Evolutionary conservation across 495 filamentous ascomycete species (phyloP).

Genomic region (Filosporella fistucella): DNA sequence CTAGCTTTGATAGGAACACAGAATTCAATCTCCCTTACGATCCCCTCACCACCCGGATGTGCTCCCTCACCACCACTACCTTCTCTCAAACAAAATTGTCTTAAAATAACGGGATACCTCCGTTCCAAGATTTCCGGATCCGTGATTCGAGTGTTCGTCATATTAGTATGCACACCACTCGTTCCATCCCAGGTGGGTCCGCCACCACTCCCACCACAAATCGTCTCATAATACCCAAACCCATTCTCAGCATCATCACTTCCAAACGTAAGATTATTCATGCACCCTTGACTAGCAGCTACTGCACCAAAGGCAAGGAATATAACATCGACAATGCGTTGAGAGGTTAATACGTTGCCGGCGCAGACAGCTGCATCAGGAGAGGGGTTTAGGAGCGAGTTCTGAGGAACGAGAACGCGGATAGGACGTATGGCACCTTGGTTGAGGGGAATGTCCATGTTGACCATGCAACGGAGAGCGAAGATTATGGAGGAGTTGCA

Average conservation of each 20-base stretch:
- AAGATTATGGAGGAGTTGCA: constrained; percentile 24
- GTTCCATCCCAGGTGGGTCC: constrained; percentile 61
- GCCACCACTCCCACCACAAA: constrained; percentile 63
- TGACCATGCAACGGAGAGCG: constrained; percentile 21
- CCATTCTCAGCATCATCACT: constrained; percentile 29
- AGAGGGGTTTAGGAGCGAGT: constrained; percentile 19
- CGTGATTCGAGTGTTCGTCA: constrained; percentile 73
- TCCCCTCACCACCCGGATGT: constrained; percentile 31
- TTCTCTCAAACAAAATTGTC: constrained; percentile 50
- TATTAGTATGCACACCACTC: constrained; percentile 63
- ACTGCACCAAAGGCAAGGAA: constrained; percentile 23
- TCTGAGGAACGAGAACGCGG: constrained; percentile 17
- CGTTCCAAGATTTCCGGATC: constrained; percentile 67
- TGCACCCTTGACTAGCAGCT: constrained; percentile 26
- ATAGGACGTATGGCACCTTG: constrained; percentile 25
- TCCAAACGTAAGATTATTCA: too few species aligned
- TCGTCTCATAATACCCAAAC: constrained; percentile 71
- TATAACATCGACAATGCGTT: constrained; percentile 27
- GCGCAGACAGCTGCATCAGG: constrained; percentile 18
- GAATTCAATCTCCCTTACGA: constrained; percentile 19
- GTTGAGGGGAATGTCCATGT: constrained; percentile 26
- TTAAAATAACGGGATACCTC: constrained; percentile 63
- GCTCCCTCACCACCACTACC: constrained; percentile 32
- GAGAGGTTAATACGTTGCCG: constrained; percentile 23
- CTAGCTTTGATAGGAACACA: not conserved